Conservation (phyloP, 345 rosid genomes). For the Melaleuca quinquenervia region DNA sequence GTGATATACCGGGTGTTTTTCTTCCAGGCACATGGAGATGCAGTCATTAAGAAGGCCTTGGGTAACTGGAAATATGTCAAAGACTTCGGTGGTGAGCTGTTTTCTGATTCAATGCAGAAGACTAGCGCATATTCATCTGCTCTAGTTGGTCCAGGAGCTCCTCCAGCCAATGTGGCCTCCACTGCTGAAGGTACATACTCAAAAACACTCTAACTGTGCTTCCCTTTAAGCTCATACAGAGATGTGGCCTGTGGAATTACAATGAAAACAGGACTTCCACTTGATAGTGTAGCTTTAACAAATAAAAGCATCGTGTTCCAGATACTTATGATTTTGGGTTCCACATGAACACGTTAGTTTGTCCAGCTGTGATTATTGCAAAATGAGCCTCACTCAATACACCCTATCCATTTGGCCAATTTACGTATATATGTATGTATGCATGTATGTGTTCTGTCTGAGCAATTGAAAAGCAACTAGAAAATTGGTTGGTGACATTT, state of each 20-base stretch:
- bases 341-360: neutral
- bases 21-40: slow-evolving; percentile 56
- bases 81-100: no score
- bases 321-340: neutral
- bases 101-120: no score
- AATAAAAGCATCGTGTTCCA: neutral
- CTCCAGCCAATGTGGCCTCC: fast-evolving
- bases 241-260: neutral
- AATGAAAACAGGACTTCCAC: neutral
- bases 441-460: no score
- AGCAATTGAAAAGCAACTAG: no score
- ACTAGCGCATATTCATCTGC: neutral
- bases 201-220: neutral
- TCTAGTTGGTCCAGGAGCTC: neutral
- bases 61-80: slow-evolving; percentile 52
- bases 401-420: no score
- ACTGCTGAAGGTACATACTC: neutral
- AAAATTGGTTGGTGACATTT: no score
- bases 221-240: neutral
- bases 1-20: neutral
- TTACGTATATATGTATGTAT: no score
- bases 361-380: neutral
- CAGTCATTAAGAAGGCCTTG: slow-evolving; percentile 78
- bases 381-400: neutral
- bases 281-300: neutral